Evolutionary conservation across 768 basidiomycete species (phyloP), one percentile per base, ranked within the genome.

Genomic region (Boletus fagicola): DNA sequence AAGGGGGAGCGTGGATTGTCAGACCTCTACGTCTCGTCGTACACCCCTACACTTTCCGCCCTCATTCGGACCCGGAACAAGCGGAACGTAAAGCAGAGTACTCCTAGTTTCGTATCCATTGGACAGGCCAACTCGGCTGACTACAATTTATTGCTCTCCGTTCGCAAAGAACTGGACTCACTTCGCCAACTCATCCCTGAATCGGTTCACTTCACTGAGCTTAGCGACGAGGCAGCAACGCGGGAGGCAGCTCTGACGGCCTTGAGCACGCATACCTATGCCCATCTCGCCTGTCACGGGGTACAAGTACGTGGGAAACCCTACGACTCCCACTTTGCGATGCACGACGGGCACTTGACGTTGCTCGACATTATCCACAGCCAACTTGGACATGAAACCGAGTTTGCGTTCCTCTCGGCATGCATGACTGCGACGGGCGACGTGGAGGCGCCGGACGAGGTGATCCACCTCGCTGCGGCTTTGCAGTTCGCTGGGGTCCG

Each of bases 381-480:
- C 18, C 43, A 56, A 22, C 38, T 56, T 0, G 54, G 54, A 2
- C 58, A 48, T 6, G 46, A 61, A 26, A 51, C 67, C 11, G 62
- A 70, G 42, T 66, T 72, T 53, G 72, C 65, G 11, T 73, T 72
- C 46, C 61, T 74, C 18, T 70, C 70, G 7, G 70, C 70, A 5
- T 73, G 72, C 52, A 57, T 65, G 49, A 72, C 69, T 1, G 69
- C 68, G n/a, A 61, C 53, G 16, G 68, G 72, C 3, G 64, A 71
- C 24, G 46, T 5, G 22, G 39, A 55, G 10, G 59, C 54, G 1
- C 66, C 72, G 2, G 70, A 69, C 11, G 72, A 72, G 42, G 65
- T 66, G 22, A 48, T 72, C 7, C 73, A 74, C 51, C 64, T 74
- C 30, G 65, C 69, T 6, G 70, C 73, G 6, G 70, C 64, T 3